Base-by-base conservation (phyloP, 768 basidiomycete genomes). In the Amanita pseudoporphyria region DNA sequence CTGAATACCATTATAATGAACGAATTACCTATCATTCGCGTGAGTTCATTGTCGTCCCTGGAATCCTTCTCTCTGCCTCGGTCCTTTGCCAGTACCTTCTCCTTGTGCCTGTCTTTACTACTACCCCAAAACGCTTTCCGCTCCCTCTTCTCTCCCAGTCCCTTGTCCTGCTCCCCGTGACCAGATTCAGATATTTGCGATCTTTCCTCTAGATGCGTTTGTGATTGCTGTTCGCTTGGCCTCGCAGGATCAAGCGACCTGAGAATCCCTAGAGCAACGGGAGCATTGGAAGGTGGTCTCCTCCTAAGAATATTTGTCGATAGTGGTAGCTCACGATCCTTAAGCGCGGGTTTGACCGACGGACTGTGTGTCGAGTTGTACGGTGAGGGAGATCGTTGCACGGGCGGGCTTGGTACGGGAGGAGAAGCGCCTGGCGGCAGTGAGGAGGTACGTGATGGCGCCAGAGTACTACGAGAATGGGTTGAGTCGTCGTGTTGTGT, bases 1-100 rank as follows among this genome's bases (percentile, higher is more conserved):
- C 22, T 32, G 21, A 13, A 14, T 19, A 13, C 30, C n/a, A 1
- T 14, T 21, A 18, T 16, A n/a, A 28, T 18, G 9, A 19, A 10
- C 6, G 35, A 31, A 66, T 51, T 56, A 84, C 84, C 84, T 53
- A 87, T 86, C 82, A 84, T 81, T 48, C 79, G 71, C 14, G 80
- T 84, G 13, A 87, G 64, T 52, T 82, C 80, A 3, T 71, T 72
- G 12, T 69, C 67, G 6, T 64, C 58, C 3, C 50, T 55, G 53
- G 62, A 58, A 12, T 62, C 57, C 52, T 52, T 48, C 33, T 52
- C 53, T 49, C 43, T 52, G 37, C 60, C 64, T 56, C 52, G 52
- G 33, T 60, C 61, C 44, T 36, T 55, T 39, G 61, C 69, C 49
- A 53, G 67, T 38, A 62, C 9, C 9, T 18, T 47, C 24, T 37